phyloP scores from a whole-genome alignment of 192 early-diverging fungal genomes.

The Backusella macrospora region DNA sequence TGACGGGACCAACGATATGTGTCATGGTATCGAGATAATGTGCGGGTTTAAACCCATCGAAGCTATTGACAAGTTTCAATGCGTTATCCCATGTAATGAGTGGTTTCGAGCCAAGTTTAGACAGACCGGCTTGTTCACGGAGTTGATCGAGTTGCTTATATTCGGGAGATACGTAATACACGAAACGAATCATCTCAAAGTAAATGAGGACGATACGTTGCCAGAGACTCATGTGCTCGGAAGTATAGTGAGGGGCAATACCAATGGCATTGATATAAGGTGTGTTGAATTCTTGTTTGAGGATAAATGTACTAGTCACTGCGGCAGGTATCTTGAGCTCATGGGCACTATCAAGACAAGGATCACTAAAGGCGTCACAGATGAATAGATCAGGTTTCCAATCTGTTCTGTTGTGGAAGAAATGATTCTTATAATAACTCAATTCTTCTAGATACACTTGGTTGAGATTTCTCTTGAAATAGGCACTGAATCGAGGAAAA shows the following conservation, averaged over 20 bases:
- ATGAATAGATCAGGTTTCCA: not conserved
- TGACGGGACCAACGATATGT: constrained; percentile 32
- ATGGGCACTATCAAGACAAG: not conserved
- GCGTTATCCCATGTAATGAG: not conserved
- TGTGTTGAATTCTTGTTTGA: not conserved
- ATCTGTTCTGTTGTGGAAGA: not conserved
- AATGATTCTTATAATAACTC: not conserved
- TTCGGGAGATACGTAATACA: not conserved
- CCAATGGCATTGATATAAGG: not conserved
- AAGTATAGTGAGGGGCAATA: not conserved
- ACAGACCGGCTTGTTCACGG: not conserved
- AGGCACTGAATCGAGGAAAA: not conserved
- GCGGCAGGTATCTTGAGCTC: not conserved
- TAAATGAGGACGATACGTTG: not conserved
- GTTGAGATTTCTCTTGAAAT: not conserved
- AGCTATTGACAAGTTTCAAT: not conserved
- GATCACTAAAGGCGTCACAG: not conserved
- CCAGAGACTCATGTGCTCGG: not conserved
- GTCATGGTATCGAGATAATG: not conserved
- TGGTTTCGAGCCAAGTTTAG: not conserved
- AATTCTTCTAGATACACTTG: not conserved
- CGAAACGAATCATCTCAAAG: not conserved
- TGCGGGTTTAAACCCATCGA: not conserved
- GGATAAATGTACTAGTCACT: not conserved
- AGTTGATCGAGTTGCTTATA: not conserved